Evolutionary conservation across 1,284 basidiomycete genomes (phyloP).

Genomic region (Meripilus lineatus): DNA sequence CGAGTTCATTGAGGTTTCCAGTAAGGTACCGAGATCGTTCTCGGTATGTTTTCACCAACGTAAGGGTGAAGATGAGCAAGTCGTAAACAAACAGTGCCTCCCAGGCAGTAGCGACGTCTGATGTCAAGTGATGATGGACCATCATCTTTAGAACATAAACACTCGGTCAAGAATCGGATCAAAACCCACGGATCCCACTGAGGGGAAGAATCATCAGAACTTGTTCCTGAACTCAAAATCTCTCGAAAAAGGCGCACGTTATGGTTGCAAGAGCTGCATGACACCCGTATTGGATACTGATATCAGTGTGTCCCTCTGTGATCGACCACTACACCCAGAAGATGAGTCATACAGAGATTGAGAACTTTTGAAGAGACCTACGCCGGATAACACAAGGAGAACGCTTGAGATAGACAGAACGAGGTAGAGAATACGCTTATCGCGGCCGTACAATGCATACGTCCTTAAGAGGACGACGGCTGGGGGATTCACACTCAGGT

Average conservation of each 20-base stretch:
- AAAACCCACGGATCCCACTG: conserved; percentile 9
- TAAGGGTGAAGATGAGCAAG: conserved; percentile 13
- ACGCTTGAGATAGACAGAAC: conserved; percentile 14
- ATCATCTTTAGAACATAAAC: neutral
- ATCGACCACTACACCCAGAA: conserved; percentile 3
- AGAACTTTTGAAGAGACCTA: conserved; percentile 10
- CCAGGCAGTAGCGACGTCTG: conserved; percentile 16
- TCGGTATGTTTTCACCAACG: conserved; percentile 13
- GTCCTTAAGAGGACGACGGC: conserved; percentile 23
- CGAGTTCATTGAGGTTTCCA: conserved; percentile 4
- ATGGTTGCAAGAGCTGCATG: conserved; percentile 9
- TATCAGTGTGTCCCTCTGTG: conserved; percentile 14
- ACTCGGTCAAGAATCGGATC: neutral
- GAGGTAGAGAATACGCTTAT: conserved; percentile 16
- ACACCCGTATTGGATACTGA: conserved; percentile 10
- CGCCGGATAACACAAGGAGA: conserved; percentile 18
- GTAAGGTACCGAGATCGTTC: conserved; percentile 4
- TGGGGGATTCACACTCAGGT: too few relatives aligned
- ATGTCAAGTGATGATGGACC: neutral
- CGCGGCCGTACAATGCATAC: conserved; percentile 23
- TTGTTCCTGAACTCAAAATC: neutral
- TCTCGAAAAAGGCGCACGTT: conserved; percentile 24
- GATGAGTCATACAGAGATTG: conserved; percentile 11
- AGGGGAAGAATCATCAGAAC: neutral
- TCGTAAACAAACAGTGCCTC: conserved; percentile 15